phyloP scores from a whole-genome alignment of 2,329 filamentous ascomycete species.

The Penicillium griseofulvum region DNA sequence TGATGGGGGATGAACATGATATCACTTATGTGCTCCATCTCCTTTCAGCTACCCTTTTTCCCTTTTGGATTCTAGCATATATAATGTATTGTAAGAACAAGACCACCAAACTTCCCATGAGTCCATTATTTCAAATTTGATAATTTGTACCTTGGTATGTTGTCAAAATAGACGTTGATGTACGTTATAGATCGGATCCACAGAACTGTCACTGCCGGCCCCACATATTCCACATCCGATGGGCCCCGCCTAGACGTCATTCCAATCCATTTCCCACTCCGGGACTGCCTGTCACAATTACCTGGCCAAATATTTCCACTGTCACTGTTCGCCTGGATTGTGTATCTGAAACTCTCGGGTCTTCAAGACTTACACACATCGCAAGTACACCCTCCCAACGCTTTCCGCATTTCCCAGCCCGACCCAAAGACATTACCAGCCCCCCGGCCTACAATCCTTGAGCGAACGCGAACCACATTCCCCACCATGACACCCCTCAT shows the following conservation, averaged over 20 bases:
- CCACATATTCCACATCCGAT: background rate
- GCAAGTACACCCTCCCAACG: background rate
- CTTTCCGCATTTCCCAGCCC: background rate
- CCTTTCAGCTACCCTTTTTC: too few species aligned
- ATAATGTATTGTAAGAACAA: too few species aligned
- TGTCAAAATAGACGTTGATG: background rate
- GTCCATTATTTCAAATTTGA: background rate
- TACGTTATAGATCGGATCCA: background rate
- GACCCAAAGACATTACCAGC: background rate
- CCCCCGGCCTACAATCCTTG: background rate
- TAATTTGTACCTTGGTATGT: background rate
- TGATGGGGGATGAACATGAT: too few species aligned
- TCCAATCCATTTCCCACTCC: background rate
- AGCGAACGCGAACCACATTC: background rate
- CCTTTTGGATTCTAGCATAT: too few species aligned
- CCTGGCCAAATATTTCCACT: background rate
- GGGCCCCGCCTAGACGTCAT: background rate
- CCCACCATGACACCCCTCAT: constrained; percentile 54
- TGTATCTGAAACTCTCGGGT: too few species aligned
- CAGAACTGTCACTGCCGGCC: background rate
- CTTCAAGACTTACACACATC: too few species aligned
- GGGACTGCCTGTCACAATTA: background rate
- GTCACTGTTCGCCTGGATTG: background rate
- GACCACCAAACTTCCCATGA: too few species aligned
- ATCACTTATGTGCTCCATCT: too few species aligned